These are phyloP conservation scores for Skeletonema costatum DNA, from an alignment of 108 stramenopile species.

Conservation along the genomic window DNA sequence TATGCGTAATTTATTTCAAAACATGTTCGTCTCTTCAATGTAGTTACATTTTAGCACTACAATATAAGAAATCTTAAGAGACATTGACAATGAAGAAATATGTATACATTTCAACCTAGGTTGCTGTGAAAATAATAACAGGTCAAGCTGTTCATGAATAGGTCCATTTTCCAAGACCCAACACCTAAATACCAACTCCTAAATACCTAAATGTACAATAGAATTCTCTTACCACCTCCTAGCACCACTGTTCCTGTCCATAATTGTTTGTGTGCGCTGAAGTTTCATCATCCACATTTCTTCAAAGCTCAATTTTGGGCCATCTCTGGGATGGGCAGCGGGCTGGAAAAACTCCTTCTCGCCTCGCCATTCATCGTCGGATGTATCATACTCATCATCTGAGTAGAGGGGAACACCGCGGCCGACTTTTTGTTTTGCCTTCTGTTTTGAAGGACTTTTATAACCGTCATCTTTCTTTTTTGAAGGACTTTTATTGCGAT, in stretches of 20 bases:
- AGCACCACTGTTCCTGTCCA: not conserved
- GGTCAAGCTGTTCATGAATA: not conserved
- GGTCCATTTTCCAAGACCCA: not conserved
- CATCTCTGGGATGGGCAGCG: not conserved
- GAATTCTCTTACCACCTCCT: not conserved
- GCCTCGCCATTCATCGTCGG: constrained; percentile 5
- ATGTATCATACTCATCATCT: not conserved
- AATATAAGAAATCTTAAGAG: not conserved
- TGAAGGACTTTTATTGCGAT: not conserved
- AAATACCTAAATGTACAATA: too few species aligned
- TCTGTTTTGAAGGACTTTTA: not conserved
- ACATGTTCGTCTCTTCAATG: not conserved
- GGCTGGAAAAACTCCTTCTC: not conserved
- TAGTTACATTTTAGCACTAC: not conserved
- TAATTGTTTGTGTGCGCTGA: constrained; percentile 13
- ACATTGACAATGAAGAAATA: not conserved
- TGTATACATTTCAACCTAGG: too few species aligned
- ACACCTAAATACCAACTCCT: too few species aligned
- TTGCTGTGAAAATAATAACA: not conserved
- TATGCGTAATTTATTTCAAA: too few species aligned
- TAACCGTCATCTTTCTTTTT: not conserved
- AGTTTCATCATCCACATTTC: constrained; percentile 23
- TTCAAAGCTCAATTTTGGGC: constrained; percentile 21
- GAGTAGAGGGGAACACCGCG: constrained; percentile 24
- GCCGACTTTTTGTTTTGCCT: not conserved